These are phyloP conservation scores for Vitis amurensis DNA, from an alignment of 164 flowering plant species.

Conservation along the genomic window DNA sequence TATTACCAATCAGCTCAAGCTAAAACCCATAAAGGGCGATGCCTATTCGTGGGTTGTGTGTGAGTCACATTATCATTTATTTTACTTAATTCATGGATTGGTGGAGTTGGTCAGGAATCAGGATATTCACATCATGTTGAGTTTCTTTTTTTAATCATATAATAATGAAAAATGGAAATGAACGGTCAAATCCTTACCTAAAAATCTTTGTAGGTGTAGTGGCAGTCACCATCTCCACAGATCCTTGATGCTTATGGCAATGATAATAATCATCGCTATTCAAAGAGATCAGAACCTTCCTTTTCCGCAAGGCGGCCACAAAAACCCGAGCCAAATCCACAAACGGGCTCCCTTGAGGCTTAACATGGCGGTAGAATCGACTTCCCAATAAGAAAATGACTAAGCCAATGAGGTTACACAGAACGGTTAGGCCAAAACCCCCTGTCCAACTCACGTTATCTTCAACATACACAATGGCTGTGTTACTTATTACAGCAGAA, in stretches of 20 bases:
- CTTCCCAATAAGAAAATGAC: slow-evolving; percentile 32
- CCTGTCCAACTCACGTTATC: slow-evolving; percentile 45
- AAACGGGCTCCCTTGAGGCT: slow-evolving; percentile 47
- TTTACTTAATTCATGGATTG: too few species aligned
- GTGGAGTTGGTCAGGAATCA: not conserved
- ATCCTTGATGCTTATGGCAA: not conserved
- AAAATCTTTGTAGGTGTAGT: slow-evolving; percentile 24
- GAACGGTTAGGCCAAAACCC: slow-evolving; percentile 35
- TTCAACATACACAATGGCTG: slow-evolving; percentile 38
- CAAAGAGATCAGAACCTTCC: slow-evolving; percentile 18
- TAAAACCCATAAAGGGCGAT: too few species aligned
- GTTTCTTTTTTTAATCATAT: too few species aligned
- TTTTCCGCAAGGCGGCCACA: slow-evolving; percentile 35
- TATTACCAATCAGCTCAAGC: too few species aligned
- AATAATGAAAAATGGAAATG: too few species aligned
- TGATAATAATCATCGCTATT: slow-evolving; percentile 30
- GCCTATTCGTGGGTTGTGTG: too few species aligned
- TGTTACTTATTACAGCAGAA: slow-evolving; percentile 20
- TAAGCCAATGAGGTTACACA: slow-evolving; percentile 29
- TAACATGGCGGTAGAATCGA: slow-evolving; percentile 26
- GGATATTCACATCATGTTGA: too few species aligned
- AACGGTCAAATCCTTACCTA: slow-evolving; percentile 23
- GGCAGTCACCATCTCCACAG: not conserved
- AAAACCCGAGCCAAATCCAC: slow-evolving; percentile 35
- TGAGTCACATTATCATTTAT: too few species aligned